Evolutionary conservation across 2,329 filamentous ascomycete species (phyloP).

Genomic region (Botrytis aclada): DNA sequence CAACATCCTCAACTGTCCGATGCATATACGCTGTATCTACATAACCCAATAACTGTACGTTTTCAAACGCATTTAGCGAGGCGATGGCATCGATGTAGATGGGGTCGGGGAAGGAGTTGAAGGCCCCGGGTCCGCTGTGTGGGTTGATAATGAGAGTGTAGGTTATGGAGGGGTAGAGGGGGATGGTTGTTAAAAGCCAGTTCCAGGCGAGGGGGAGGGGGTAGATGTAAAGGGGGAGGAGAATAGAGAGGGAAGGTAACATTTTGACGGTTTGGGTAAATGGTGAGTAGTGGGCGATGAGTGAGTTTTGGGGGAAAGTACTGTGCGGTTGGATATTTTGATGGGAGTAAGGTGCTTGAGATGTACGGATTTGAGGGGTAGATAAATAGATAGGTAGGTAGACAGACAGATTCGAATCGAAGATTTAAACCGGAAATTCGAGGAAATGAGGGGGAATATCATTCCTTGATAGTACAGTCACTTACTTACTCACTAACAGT

Average conservation of each 20-base stretch:
- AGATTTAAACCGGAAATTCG: too few species aligned
- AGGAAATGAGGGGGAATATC: too few species aligned
- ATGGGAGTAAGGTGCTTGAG: too few species aligned
- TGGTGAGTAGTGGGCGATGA: too few species aligned
- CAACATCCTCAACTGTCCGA: background rate
- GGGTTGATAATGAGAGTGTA: conserved; percentile 13
- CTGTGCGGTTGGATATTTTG: too few species aligned
- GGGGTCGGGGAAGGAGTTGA: background rate
- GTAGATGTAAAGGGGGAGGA: conserved; percentile 11
- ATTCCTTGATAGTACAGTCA: too few species aligned
- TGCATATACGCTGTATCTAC: background rate
- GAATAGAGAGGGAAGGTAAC: background rate
- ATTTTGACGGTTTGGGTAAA: too few species aligned
- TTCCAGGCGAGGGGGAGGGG: background rate
- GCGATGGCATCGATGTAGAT: background rate
- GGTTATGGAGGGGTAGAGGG: background rate
- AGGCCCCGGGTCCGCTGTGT: background rate
- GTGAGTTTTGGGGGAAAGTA: too few species aligned
- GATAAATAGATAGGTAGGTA: too few species aligned
- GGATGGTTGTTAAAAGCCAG: background rate
- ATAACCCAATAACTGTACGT: background rate
- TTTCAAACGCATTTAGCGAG: background rate
- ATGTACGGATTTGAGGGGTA: too few species aligned
- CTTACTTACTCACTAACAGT: too few species aligned
- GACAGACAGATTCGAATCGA: too few species aligned